phyloP scores from a whole-genome alignment of 306 rosid species.

The apple (Malus domestica) region DNA sequence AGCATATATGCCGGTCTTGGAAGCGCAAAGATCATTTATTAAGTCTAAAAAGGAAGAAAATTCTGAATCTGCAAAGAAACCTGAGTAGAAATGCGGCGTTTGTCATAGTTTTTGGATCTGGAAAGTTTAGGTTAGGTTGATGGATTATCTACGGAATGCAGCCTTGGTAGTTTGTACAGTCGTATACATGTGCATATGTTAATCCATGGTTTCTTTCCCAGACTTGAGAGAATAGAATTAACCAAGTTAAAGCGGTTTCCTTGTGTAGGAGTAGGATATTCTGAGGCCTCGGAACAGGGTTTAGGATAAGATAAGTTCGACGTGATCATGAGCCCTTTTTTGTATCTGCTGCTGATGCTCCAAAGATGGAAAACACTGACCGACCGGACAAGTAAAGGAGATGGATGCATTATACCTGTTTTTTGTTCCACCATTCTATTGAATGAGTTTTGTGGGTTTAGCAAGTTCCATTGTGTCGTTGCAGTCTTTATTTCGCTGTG shows the following conservation, averaged over 20 bases:
- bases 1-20: conserved; percentile 31
- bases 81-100: conserved; percentile 18
- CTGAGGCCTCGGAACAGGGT: background rate
- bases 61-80: conserved; percentile 31
- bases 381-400: background rate
- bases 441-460: no score
- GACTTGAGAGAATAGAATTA: background rate
- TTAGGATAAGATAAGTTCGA: background rate
- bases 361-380: background rate
- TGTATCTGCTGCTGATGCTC: background rate
- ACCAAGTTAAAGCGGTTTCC: background rate
- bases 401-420: background rate
- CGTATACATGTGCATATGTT: background rate
- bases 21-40: conserved; percentile 35
- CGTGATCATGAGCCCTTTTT: background rate
- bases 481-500: no score
- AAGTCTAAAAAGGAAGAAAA: conserved; percentile 51
- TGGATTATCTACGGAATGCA: background rate
- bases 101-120: background rate
- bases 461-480: no score
- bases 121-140: background rate
- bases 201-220: background rate
- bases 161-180: background rate
- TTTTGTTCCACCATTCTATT: background rate
- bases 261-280: background rate